A percentile compares a stretch with the other conserved stretches of the same genome.
phyloP scores from a whole-genome alignment of 257 asterid species.

The Rubia yunnanensis region DNA sequence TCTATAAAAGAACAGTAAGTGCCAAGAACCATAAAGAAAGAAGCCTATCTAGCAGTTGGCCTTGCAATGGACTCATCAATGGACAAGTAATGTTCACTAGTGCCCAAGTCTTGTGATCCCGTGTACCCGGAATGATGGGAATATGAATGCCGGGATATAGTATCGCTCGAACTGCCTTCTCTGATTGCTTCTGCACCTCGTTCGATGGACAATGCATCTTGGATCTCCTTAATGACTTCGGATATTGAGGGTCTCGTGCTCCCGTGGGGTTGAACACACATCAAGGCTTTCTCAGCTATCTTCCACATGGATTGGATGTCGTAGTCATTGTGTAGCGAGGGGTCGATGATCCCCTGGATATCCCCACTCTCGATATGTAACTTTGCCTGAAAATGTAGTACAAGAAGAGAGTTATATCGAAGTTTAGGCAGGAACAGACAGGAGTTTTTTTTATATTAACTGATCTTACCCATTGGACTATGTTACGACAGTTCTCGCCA shows the following conservation, averaged over 20 bases:
- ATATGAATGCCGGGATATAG: conserved; percentile 38
- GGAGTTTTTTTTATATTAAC: not conserved
- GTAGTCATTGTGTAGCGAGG: conserved; percentile 44
- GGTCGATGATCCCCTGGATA: conserved; percentile 93
- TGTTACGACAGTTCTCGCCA: conserved; percentile 79
- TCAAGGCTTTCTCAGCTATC: conserved; percentile 94
- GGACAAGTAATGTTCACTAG: conserved; percentile 58
- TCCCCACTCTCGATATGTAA: conserved; percentile 90
- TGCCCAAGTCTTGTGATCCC: conserved; percentile 55
- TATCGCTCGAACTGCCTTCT: conserved; percentile 79
- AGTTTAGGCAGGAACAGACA: not conserved
- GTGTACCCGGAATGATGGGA: conserved; percentile 61
- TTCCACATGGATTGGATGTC: conserved; percentile 99
- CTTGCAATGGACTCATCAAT: conserved; percentile 67
- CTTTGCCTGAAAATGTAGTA: conserved; percentile 47
- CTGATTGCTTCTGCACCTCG: conserved; percentile 53
- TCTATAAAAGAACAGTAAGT: not conserved
- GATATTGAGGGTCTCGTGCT: conserved; percentile 93
- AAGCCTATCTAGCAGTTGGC: conserved; percentile 69
- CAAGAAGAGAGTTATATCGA: not conserved
- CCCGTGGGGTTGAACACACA: conserved; percentile 96
- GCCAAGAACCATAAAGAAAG: not conserved
- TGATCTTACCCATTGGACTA: conserved; percentile 88
- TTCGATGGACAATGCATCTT: conserved; percentile 73
- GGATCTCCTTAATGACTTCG: conserved; percentile 88